Evolutionary conservation across 2,329 filamentous ascomycete genomes (phyloP).

Genomic region (Aspergillus novoparasiticus): DNA sequence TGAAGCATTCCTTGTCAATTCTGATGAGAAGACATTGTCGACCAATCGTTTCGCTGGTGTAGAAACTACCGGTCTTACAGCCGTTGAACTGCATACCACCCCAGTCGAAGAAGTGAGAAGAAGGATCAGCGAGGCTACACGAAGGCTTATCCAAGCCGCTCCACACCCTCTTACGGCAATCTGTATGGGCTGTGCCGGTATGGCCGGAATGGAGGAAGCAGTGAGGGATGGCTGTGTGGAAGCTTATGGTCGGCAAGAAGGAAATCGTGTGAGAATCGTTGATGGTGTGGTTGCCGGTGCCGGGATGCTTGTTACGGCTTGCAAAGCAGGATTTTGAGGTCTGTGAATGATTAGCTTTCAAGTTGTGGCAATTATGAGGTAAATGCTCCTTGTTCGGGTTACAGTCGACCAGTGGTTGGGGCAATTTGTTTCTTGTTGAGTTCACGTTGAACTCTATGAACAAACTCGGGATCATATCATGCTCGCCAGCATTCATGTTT

Average conservation of each 20-base stretch:
- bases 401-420: background rate
- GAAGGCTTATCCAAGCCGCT: conserved; percentile 59
- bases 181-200: conserved; percentile 86
- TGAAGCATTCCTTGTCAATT: conserved; percentile 60
- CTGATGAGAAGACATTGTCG: conserved; percentile 33
- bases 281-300: conserved; percentile 62
- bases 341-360: background rate
- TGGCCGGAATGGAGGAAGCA: conserved; percentile 80
- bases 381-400: background rate
- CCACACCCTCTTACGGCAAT: conserved; percentile 63
- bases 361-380: background rate
- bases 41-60: conserved; percentile 72
- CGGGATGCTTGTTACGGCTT: conserved; percentile 38
- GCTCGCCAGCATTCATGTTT: background rate
- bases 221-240: conserved; percentile 71
- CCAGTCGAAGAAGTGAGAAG: conserved; percentile 64
- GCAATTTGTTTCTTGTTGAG: background rate
- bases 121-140: conserved; percentile 71
- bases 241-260: conserved; percentile 62
- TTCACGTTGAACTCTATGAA: background rate
- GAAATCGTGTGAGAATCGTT: conserved; percentile 66
- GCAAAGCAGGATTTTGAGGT: conserved; percentile 38
- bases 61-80: conserved; percentile 77
- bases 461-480: background rate
- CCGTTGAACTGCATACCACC: conserved; percentile 74